A percentile compares a stretch with the other conserved stretches of the same genome.
phyloP scores from a whole-genome alignment of 345 rosid species.

The Rhodamnia rubescens region DNA sequence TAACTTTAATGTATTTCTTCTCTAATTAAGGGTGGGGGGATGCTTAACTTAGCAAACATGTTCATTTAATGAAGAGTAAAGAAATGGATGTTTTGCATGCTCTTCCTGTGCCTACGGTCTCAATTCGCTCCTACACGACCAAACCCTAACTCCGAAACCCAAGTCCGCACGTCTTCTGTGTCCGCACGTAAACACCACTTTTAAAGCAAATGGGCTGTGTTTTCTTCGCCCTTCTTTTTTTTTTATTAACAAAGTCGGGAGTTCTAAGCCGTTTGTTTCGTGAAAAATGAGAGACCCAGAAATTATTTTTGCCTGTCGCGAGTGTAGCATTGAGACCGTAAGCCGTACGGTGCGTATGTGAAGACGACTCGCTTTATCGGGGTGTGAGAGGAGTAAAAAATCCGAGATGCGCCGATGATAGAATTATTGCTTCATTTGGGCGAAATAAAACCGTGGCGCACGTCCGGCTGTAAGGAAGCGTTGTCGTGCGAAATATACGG shows the following conservation, averaged over 20 bases:
- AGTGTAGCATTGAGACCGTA: neutral
- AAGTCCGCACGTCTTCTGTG: neutral
- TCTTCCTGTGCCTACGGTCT: neutral
- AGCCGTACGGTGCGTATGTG: neutral
- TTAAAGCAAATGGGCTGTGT: neutral
- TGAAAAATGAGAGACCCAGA: accelerated
- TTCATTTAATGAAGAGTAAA: neutral
- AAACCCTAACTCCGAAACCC: neutral
- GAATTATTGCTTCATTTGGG: neutral
- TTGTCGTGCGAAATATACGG: neutral
- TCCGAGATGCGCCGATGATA: neutral
- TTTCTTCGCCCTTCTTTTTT: neutral
- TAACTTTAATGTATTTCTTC: neutral
- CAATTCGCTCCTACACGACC: neutral
- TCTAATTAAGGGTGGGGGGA: neutral
- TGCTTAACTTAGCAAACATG: neutral
- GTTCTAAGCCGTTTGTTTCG: neutral
- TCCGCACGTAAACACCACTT: neutral
- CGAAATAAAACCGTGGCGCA: neutral
- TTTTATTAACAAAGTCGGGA: no score
- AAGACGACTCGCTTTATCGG: no score
- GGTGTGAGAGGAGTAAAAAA: no score
- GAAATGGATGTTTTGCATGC: neutral
- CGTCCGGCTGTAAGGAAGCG: neutral
- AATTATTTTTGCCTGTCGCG: neutral